Base-by-base conservation (phyloP, 495 filamentous ascomycete genomes). In the Aspergillus egyptiacus region DNA sequence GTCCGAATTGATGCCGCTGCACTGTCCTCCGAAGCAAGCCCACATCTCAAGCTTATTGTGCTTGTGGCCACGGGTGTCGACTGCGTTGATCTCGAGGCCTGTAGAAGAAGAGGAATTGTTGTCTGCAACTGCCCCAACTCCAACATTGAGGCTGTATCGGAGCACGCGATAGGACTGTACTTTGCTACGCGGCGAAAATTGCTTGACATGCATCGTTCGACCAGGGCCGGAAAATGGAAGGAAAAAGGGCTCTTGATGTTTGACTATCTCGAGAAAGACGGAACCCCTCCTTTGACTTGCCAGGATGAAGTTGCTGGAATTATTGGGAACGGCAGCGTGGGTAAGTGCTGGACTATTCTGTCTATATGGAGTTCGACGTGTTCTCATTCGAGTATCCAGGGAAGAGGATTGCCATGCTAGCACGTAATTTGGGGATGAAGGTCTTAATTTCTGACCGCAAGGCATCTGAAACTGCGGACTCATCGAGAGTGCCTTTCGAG, bases 51-150 rank as follows among this genome's bases (percentile, higher is more conserved):
- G 46, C 63, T 76, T 22, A 59, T 82, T 28, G 69, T 72, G n/a
- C 59, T 75, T 6, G 69, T 76, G 34, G 76, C 77, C 4, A 71
- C 74, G 6, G 79, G 79, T n/a, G 73, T 68, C 20, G 76, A 81
- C 52, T 58, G 59, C n/a, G 61, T 81, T 9, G 74, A 80, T 50
- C 61, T 79, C 2, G 66, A 66, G 1, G 73, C 77, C 1, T 77
- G 73, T 55, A 57, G 55, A 15, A 66, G 64, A 38, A 61, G 72
- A 8, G 72, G 74, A 2, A 69, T 81, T 46, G 52, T 59, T 3
- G 71, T 81, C 6, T 57, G 58, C 41, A 76, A 78, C 58, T 70
- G 69, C 1, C 77, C 76, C 5, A 64, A 58, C 14, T 72, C 73
- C 18, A 80, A 77, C 41, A 63, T 70, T 10, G 73, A 73, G 19